Base-by-base conservation (phyloP, 257 asterid genomes). In the Salvia splendens region DNA sequence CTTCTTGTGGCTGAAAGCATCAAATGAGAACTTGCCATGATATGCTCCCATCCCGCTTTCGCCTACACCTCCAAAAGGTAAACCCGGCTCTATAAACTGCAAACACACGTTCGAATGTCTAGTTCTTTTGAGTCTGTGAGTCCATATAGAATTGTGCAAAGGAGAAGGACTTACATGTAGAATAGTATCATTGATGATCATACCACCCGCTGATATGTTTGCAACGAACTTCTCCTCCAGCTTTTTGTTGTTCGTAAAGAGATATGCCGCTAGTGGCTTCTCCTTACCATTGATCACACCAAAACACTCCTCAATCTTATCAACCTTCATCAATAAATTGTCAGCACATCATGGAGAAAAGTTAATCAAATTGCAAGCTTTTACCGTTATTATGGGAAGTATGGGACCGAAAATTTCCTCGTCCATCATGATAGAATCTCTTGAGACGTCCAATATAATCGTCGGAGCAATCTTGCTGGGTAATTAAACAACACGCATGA, bases 401-500 rank as follows among this genome's bases (percentile, higher is more conserved):
- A 93, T 70, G 40, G 98, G 98, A 24, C 98, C 98, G 43, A 90
- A 90, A 74, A 93, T 93, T 84, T 93, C 98, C 54, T 93, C 98
- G 1, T 80, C 76, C 96, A 93, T 87, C 79, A 88, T 72, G 64
- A 82, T 46, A 48, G 90, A 78, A 72, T 93, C 97, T 55, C 69
- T 77, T 5, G 91, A 85, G 14, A 82, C 88, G 73, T 81, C 95
- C 89, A 90, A 65, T 56, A 93, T 38, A 70, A 90, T 75, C 12
- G 97, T 90, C 3, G 98, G 98, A 70, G 92, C 86, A 51, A 91
- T 85, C 79, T 79, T 85, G 57, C 98, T 91, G 81, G 30, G 30
- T 3, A 45, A 45, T 38, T 15, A 65, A 73, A 50, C 4, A 54
- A 24, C 14, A 14, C 12, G 30, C 30, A 24, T 24, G 30, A 24